These are phyloP conservation scores for Smittium culicis DNA, from an alignment of 371 early-diverging fungal species.

Conservation along the genomic window DNA sequence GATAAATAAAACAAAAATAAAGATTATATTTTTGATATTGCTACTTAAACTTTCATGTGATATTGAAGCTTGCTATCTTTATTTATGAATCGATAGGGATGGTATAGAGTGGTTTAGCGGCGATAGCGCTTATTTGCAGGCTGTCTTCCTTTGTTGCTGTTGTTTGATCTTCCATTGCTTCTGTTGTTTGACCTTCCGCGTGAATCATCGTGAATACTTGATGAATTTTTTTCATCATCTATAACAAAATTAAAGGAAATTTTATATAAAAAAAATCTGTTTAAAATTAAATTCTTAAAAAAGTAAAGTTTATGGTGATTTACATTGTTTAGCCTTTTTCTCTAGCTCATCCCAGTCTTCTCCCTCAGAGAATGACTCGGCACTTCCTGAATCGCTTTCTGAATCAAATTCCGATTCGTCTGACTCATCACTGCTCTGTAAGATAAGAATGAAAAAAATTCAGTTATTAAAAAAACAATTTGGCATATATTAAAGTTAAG, in stretches of 20 bases:
- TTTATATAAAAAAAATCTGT: background rate
- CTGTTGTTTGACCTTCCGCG: background rate
- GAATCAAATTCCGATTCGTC: conserved; percentile 28
- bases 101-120: too few species aligned
- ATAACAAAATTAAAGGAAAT: background rate
- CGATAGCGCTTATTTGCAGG: background rate
- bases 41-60: too few species aligned
- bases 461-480: background rate
- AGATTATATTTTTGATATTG: too few species aligned
- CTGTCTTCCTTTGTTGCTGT: background rate
- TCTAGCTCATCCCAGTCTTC: conserved; percentile 76
- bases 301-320: too few species aligned
- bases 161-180: background rate
- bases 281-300: background rate
- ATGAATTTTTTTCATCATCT: background rate
- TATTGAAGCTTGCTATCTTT: too few species aligned
- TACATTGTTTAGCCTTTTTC: conserved; percentile 44
- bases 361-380: conserved; percentile 27
- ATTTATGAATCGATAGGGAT: too few species aligned
- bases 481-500: background rate
- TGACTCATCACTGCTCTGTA: conserved; percentile 5
- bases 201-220: too few species aligned
- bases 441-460: too few species aligned
- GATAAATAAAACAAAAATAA: too few species aligned
- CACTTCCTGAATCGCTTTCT: conserved; percentile 15